Percentiles rank a stretch among this genome's conserved stretches.
phyloP scores from a whole-genome alignment of 108 stramenopile genomes.

The Pseudonitzschia pungens region DNA sequence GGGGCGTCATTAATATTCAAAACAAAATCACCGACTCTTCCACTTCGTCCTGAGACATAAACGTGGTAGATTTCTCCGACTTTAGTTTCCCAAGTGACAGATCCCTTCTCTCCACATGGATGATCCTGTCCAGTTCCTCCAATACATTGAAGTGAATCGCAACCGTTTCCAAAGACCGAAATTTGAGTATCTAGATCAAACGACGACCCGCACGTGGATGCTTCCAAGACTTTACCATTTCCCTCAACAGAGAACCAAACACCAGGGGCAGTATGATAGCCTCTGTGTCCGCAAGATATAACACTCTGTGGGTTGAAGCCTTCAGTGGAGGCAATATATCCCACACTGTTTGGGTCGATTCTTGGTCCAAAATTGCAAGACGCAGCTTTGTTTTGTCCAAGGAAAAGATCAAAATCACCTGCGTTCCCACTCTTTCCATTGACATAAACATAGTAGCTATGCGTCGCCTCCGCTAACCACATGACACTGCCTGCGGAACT shows the following conservation, averaged over 20 bases:
- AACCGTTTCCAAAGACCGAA: slow-evolving; percentile 28
- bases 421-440: slow-evolving; percentile 8
- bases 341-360: slow-evolving; percentile 10
- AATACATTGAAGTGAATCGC: slow-evolving; percentile 30
- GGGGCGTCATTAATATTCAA: slow-evolving; percentile 22
- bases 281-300: slow-evolving; percentile 24
- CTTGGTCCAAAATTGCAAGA: slow-evolving; percentile 20
- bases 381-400: slow-evolving; percentile 9
- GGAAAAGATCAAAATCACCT: slow-evolving; percentile 30
- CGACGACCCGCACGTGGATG: slow-evolving; percentile 25
- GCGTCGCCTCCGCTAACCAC: slow-evolving; percentile 11
- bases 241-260: slow-evolving; percentile 35
- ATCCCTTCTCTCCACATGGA: slow-evolving; percentile 25
- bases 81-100: slow-evolving; percentile 28
- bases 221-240: slow-evolving; percentile 29
- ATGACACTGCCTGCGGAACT: slow-evolving; percentile 21
- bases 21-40: slow-evolving; percentile 30
- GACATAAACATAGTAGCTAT: slow-evolving; percentile 30
- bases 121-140: slow-evolving; percentile 22
- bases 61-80: slow-evolving; percentile 21
- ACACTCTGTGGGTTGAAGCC: slow-evolving; percentile 20
- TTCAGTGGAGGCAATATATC: slow-evolving; percentile 10
- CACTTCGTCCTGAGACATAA: slow-evolving; percentile 28
- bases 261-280: slow-evolving; percentile 35
- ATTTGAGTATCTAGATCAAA: slow-evolving; percentile 31